A percentile compares a stretch with the other conserved stretches of the same genome.
phyloP scores from a whole-genome alignment of 2,329 filamentous ascomycete species.

The Thermothelomyces thermophilus region DNA sequence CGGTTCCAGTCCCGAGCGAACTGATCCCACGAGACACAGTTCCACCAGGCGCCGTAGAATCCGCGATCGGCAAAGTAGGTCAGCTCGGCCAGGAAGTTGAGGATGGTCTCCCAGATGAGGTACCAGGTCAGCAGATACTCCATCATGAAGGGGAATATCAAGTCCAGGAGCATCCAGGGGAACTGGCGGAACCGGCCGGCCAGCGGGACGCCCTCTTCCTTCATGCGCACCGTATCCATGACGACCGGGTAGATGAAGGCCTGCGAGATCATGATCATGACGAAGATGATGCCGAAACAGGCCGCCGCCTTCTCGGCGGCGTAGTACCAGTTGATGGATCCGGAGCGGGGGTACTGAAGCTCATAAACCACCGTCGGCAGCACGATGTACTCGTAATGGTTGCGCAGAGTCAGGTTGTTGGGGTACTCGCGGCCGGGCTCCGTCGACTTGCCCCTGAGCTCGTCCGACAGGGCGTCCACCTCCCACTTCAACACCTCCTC shows the following conservation, averaged over 20 bases:
- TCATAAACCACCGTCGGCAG: constrained; percentile 76
- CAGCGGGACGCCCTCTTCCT: constrained; percentile 57
- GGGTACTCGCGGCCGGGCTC: constrained; percentile 52
- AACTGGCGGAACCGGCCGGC: constrained; percentile 58
- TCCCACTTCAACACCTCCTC: constrained; percentile 60
- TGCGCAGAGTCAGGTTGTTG: constrained; percentile 56
- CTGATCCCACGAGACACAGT: constrained; percentile 62
- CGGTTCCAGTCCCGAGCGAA: constrained; percentile 77
- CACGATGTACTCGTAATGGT: constrained; percentile 67
- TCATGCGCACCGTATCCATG: constrained; percentile 58
- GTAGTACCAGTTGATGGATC: constrained; percentile 66
- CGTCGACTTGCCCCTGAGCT: constrained; percentile 58
- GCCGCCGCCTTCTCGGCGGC: constrained; percentile 65
- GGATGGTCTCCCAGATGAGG: constrained; percentile 69
- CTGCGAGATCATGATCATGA: constrained; percentile 75
- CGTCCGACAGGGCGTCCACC: constrained; percentile 56
- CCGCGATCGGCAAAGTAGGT: constrained; percentile 71
- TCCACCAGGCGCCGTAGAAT: constrained; percentile 63
- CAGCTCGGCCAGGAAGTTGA: constrained; percentile 71
- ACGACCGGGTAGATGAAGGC: constrained; percentile 72
- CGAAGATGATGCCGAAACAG: constrained; percentile 64
- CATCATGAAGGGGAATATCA: constrained; percentile 73
- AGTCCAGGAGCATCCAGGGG: constrained; percentile 67
- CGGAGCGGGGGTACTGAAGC: constrained; percentile 64
- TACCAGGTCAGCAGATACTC: constrained; percentile 75